Evolutionary conservation across 495 filamentous ascomycete species (phyloP), one percentile per base, ranked within the genome.

Genomic region (Hamigera avellanea): DNA sequence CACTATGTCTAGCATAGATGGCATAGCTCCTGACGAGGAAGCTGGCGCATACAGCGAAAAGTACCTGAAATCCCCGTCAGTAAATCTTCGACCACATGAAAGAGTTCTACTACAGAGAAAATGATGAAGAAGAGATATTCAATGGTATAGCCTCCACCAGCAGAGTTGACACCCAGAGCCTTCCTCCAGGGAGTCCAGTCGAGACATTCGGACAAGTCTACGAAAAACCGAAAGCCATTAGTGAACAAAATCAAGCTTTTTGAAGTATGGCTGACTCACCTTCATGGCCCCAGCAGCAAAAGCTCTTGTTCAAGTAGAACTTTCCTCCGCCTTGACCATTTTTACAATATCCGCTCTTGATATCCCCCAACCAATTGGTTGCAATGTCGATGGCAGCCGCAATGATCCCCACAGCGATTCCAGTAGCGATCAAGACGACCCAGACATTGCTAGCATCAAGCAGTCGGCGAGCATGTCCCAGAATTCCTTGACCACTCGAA

Each of bases 221-320:
- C 30, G 12, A 34, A 7, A 26, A 39, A 17, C n/a, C n/a, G n/a
- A 37, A 2, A 29, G 46, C 21, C 15, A 14, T 39, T 29, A 41
- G 28, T 15, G 32, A 31, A 10, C 14, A 8, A 23, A 29, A 16
- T 17, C 21, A 32, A 18, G 6, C 18, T 19, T 26, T 21, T 10
- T 14, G 16, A 19, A 14, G 18, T 6, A 32, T 3, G 17, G 10
- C 19, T 14, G 13, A 40, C 66, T 46, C 49, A 79, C 74, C 78
- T 39, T 95, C 80, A 49, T 91, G 80, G 15, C 89, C 93, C 66
- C 78, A 83, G 56, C 91, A 98, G 52, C 91, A 98, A 56, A 95
- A 95, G 36, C 70, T 74, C 50, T 76, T 80, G 43, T 91, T 94
- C 32, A 98, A 57, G 57, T 95, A 95, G 49, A 95, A 95, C 19